Conservation (phyloP, 176 grass and related monocot genomes). For the Guadua angustifolia region DNA sequence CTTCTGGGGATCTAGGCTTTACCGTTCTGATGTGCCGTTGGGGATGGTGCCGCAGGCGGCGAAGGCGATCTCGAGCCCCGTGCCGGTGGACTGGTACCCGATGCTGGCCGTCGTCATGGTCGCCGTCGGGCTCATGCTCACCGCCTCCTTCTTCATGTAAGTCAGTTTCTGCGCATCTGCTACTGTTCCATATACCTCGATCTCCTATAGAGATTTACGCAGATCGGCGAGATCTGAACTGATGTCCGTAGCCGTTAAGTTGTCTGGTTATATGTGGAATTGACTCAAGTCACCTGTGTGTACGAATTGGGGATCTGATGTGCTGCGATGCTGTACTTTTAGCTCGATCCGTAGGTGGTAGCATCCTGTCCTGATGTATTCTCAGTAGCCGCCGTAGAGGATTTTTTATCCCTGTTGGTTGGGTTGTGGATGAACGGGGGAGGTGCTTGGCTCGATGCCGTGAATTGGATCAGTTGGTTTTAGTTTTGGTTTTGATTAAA, state of each 20-base stretch:
- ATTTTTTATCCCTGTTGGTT: no score
- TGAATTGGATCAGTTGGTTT: no score
- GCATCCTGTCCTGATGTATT: no score
- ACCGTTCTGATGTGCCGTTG: not conserved
- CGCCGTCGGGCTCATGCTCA: slow-evolving; percentile 71
- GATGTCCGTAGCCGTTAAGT: not conserved
- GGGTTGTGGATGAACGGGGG: no score
- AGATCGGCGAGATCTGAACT: not conserved
- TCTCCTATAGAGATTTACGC: no score
- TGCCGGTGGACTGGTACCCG: slow-evolving; percentile 86
- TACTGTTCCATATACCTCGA: no score
- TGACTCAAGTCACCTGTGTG: not conserved
- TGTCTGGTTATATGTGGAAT: not conserved
- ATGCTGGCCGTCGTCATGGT: slow-evolving; percentile 71
- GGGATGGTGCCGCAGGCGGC: slow-evolving; percentile 55
- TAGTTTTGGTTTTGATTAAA: no score
- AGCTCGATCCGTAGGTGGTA: no score
- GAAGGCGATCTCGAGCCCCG: slow-evolving; percentile 89
- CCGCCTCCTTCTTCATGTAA: slow-evolving; percentile 62
- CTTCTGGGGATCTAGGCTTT: not conserved
- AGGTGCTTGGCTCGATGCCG: no score
- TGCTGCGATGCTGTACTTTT: no score
- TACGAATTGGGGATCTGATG: not conserved
- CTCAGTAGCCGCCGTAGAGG: no score
- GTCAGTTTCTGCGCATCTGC: no score